phyloP scores from a whole-genome alignment of 2,329 filamentous ascomycete species.

The Monosporascus cannonballus region DNA sequence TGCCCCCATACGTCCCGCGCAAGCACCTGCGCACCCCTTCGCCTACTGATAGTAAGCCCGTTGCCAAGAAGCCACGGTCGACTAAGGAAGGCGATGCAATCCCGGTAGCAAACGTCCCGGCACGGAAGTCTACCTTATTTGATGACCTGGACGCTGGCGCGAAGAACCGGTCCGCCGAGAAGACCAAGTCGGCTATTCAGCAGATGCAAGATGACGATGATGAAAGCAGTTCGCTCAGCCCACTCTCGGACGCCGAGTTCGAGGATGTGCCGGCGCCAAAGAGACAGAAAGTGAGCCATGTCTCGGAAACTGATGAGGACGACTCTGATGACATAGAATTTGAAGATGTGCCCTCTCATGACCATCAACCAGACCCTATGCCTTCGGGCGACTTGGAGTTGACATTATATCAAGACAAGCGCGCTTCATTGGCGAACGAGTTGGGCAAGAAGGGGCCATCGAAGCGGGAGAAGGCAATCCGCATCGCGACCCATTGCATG shows the following conservation, averaged over 20 bases:
- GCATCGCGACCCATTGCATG: conserved; percentile 75
- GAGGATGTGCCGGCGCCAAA: conserved; percentile 40
- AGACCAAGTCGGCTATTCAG: conserved; percentile 35
- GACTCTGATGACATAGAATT: conserved; percentile 60
- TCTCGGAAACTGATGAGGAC: conserved; percentile 38
- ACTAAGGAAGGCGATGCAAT: conserved; percentile 20
- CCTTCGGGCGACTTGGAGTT: conserved; percentile 66
- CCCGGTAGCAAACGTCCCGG: conserved; percentile 19
- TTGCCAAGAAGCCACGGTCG: conserved; percentile 21
- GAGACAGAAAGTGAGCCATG: conserved; percentile 30
- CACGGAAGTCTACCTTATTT: conserved; percentile 52
- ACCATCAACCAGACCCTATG: conserved; percentile 36
- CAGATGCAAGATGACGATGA: conserved; percentile 39
- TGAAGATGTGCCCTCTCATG: conserved; percentile 46
- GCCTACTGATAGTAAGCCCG: conserved; percentile 24
- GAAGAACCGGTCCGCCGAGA: conserved; percentile 37
- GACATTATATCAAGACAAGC: conserved; percentile 55
- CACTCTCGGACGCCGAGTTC: conserved; percentile 53
- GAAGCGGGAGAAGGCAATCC: conserved; percentile 74
- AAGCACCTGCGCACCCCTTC: conserved; percentile 55
- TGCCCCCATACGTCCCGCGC: conserved; percentile 63
- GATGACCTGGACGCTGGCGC: conserved; percentile 52
- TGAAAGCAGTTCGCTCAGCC: conserved; percentile 42
- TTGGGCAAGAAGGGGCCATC: conserved; percentile 76
- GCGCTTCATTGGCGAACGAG: conserved; percentile 55